Evolutionary conservation across 2,329 filamentous ascomycete genomes (phyloP), one percentile per base, ranked within the genome.

Genomic region (Curvularia sp.): DNA sequence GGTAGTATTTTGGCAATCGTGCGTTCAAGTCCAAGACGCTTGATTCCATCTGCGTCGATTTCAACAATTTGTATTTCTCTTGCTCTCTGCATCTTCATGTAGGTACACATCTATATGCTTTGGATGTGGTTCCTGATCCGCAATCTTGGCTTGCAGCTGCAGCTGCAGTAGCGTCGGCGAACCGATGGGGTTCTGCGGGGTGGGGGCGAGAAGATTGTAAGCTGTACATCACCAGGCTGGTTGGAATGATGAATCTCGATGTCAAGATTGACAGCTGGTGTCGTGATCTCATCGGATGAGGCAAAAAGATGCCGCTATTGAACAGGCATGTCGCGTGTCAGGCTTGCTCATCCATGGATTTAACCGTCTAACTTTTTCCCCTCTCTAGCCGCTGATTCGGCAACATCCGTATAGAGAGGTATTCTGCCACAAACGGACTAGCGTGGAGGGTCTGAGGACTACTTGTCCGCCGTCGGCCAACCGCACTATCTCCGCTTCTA

Each of bases 381-480:
- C 30, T 38, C 39, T 41, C 46, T 25, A 51, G 47, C 56, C 34
- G 51, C 56, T 32, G 52, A 55, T 46, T 38, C 46, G 39, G 53
- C 57, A 53, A 57, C 32, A 49, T 57, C 57, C 53, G 57, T 54
- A 43, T 54, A 43, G 34, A 43, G 34, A 59, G 43, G 42, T 28
- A 48, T 55, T 55, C 47, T 55, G 52, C 52, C 55, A 34, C 25
- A 42, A 25, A 42, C 46, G 41, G 30, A 27, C 30, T 52, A 56
- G 57, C 45, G 53, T 36, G 48, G 57, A 43, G 48, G 36, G 19
- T 19, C n/a, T 36, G 27, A 39, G 3, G n/a, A 15, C 28, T 55
- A 51, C 50, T 46, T 13, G 49, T 52, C 56, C 21, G 39, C 56
- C 56, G 56, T 51, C 57, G 60, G 63, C 62, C 57, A 60, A 50